These are phyloP conservation scores for Leucogyrophana mollusca DNA, from an alignment of 768 basidiomycete species.

Conservation along the genomic window DNA sequence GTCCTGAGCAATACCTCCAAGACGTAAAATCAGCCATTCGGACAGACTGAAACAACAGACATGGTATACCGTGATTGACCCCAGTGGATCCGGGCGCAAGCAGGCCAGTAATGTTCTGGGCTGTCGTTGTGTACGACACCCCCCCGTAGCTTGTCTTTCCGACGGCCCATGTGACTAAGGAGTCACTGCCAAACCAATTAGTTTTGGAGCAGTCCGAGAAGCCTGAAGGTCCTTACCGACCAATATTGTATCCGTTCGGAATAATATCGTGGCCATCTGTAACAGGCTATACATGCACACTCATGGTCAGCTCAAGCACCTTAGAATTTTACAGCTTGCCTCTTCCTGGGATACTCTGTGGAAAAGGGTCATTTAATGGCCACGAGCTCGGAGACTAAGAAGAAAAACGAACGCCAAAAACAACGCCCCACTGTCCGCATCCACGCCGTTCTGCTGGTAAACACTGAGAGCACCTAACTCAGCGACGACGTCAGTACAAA, in stretches of 20 bases:
- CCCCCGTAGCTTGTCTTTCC: slow-evolving; percentile 40
- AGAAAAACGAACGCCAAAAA: slow-evolving; percentile 53
- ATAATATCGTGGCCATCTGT: slow-evolving; percentile 39
- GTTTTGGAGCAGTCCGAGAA: background rate
- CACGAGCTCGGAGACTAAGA: background rate
- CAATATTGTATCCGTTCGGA: slow-evolving; percentile 49
- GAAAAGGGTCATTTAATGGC: background rate
- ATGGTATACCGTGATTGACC: slow-evolving; percentile 49
- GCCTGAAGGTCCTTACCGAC: slow-evolving; percentile 30
- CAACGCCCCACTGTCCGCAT: slow-evolving; percentile 46
- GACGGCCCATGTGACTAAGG: slow-evolving; percentile 36
- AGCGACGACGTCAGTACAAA: too few relatives aligned
- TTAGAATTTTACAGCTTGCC: slow-evolving; percentile 12
- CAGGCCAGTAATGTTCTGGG: slow-evolving; percentile 50
- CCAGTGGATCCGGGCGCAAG: slow-evolving; percentile 50
- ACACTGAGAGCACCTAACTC: too few relatives aligned
- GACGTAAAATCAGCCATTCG: background rate
- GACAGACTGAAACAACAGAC: background rate
- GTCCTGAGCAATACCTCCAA: slow-evolving; percentile 56
- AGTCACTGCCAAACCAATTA: slow-evolving; percentile 27
- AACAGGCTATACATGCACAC: slow-evolving; percentile 21
- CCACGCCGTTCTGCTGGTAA: slow-evolving; percentile 57
- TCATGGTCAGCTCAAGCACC: background rate
- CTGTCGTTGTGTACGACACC: slow-evolving; percentile 45
- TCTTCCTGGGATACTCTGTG: slow-evolving; percentile 49